Evolutionary conservation across 2,329 filamentous ascomycete genomes (phyloP), one percentile per base, ranked within the genome.

Genomic region (Mariannaea elegans): DNA sequence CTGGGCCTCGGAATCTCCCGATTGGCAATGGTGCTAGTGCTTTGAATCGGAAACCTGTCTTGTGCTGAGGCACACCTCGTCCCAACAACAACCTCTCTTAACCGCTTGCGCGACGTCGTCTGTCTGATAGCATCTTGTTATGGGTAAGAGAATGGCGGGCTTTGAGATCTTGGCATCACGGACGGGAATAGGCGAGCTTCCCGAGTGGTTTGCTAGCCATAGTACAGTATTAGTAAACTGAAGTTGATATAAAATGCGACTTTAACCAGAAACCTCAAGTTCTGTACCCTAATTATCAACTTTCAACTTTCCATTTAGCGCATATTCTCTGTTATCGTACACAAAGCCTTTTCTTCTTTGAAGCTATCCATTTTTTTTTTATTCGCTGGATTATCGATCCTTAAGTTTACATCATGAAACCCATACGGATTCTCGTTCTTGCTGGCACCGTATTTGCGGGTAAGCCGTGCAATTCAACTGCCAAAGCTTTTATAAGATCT

Each of bases 361-460:
- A 45, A 23, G 48, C 41, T n/a, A n/a, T n/a, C n/a, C n/a, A n/a
- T n/a, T n/a, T n/a, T n/a, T n/a, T n/a, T 13, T 57, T 47, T 46
- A 41, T 51, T 41, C 44, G 4, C 27, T 54, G 42, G n/a, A 56
- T 52, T 24, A 7, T 16, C 45, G 9, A 46, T 13, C 12, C 10
- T 27, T 34, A 12, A 7, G 8, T 24, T 34, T 44, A 24, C 14
- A 65, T 44, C 31, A 71, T 71, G 68, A 63, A 71, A 47, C 52
- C 62, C 38, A 18, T 61, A 9, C 16, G 56, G 27, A 27, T 71
- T 14, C 41, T 71, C 24, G 44, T 56, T 34, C 48, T 71, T 24
- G 57, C 63, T 36, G 53, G 62, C 47, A 61, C 51, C 41, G 56
- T 61, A 9, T 27, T 66, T 18, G 68, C 65, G 50, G 68, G 68